Evolutionary conservation across 2,329 filamentous ascomycete species (phyloP).

Genomic region (Sordariomycetes sp.): DNA sequence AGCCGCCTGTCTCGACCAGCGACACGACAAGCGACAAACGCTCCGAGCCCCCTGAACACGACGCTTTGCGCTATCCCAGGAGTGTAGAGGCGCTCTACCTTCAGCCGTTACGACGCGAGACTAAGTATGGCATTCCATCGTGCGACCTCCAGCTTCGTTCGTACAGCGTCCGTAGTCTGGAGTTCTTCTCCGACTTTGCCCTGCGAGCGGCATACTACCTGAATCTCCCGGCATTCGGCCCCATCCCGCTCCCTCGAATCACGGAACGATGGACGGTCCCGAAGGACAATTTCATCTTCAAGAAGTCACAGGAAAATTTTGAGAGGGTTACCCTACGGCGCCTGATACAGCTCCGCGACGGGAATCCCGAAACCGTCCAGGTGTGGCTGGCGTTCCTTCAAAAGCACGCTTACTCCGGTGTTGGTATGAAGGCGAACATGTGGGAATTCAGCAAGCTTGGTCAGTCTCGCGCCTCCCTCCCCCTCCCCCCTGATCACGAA

Average conservation of each 20-base stretch:
- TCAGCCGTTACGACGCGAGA: slow-evolving; percentile 65
- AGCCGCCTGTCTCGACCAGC: not conserved
- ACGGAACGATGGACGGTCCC: slow-evolving; percentile 93
- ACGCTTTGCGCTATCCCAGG: not conserved
- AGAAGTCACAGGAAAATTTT: slow-evolving; percentile 97
- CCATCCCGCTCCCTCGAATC: slow-evolving; percentile 75
- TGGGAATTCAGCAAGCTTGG: slow-evolving; percentile 76
- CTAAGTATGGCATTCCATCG: slow-evolving; percentile 67
- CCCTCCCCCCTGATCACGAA: not conserved
- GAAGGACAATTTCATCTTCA: slow-evolving; percentile 81
- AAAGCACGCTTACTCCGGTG: slow-evolving; percentile 89
- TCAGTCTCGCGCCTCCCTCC: not conserved
- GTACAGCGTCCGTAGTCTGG: slow-evolving; percentile 79
- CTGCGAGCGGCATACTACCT: slow-evolving; percentile 92
- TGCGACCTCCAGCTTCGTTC: slow-evolving; percentile 91
- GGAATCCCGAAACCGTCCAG: slow-evolving; percentile 78
- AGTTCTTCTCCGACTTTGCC: slow-evolving; percentile 92
- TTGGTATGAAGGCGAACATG: slow-evolving; percentile 97
- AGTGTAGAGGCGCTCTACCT: slow-evolving; percentile 75
- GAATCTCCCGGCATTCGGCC: slow-evolving; percentile 73
- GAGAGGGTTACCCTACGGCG: slow-evolving; percentile 80
- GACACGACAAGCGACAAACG: not conserved
- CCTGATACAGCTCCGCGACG: slow-evolving; percentile 87
- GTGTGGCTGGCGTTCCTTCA: slow-evolving; percentile 86
- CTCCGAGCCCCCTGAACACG: too few relatives aligned